phyloP scores from a whole-genome alignment of 2,329 filamentous ascomycete genomes.

The Blastomyces emzantsi region DNA sequence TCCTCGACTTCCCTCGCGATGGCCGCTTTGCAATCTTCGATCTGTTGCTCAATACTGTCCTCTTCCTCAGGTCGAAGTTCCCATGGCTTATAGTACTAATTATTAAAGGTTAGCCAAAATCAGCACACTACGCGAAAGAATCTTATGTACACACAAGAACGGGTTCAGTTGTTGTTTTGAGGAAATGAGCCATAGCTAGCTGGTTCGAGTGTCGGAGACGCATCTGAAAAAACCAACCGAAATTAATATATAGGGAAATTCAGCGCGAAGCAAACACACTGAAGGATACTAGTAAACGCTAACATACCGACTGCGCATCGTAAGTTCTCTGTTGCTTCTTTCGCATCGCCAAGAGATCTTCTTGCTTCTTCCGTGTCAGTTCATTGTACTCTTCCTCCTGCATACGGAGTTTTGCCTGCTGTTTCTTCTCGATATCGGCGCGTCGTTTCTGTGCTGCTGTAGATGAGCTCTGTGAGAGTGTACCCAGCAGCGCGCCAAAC shows the following conservation, averaged over 20 bases:
- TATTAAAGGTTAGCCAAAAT: slow-evolving; percentile 19
- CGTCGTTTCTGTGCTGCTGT: slow-evolving; percentile 58
- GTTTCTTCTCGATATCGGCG: slow-evolving; percentile 71
- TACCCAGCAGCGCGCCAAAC: slow-evolving; percentile 73
- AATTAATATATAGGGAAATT: not conserved
- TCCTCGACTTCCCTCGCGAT: slow-evolving; percentile 58
- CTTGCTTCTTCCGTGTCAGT: slow-evolving; percentile 55
- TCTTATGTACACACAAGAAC: slow-evolving; percentile 53
- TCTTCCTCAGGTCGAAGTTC: slow-evolving; percentile 61
- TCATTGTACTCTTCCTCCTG: slow-evolving; percentile 65
- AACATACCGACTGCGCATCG: slow-evolving; percentile 65
- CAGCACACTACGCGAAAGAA: not conserved
- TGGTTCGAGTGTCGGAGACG: slow-evolving; percentile 62
- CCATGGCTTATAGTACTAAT: slow-evolving; percentile 79
- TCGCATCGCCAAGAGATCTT: slow-evolving; percentile 52
- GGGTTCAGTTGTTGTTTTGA: slow-evolving; percentile 64
- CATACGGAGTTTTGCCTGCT: slow-evolving; percentile 64
- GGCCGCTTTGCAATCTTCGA: slow-evolving; percentile 52
- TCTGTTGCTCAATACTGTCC: slow-evolving; percentile 59
- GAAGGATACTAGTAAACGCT: too few relatives aligned
- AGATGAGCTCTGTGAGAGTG: slow-evolving; percentile 63
- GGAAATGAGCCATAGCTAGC: slow-evolving; percentile 60
- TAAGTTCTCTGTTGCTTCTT: slow-evolving; percentile 63
- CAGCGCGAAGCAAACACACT: not conserved
- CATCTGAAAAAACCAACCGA: slow-evolving; percentile 49